Percentiles rank a stretch among this genome's conserved stretches.
phyloP scores from a whole-genome alignment of 2,329 filamentous ascomycete species.

The Xylaria sp. region DNA sequence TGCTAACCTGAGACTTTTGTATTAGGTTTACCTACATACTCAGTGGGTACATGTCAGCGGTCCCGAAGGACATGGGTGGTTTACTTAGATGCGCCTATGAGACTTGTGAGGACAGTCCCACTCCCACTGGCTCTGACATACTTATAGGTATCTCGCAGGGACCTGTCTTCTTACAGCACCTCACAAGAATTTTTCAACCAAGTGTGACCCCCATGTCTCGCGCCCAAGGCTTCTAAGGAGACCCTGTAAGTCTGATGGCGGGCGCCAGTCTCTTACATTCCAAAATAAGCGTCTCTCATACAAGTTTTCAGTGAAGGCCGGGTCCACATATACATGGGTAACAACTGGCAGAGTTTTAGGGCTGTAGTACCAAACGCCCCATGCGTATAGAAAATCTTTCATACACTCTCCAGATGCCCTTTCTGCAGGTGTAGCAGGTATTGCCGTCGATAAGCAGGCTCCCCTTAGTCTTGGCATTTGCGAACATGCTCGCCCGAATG shows the following conservation, averaged over 20 bases:
- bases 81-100: too few relatives aligned
- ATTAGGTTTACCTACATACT: too few relatives aligned
- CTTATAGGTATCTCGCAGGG: background rate
- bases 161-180: background rate
- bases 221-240: background rate
- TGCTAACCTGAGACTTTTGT: too few relatives aligned
- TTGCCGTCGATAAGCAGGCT: background rate
- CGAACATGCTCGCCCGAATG: conserved; percentile 3
- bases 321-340: background rate
- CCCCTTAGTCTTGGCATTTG: background rate
- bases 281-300: background rate
- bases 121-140: background rate
- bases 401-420: background rate
- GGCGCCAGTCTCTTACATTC: background rate
- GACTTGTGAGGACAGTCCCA: too few relatives aligned
- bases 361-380: conserved; percentile 1
- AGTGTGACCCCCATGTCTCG: background rate
- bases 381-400: background rate
- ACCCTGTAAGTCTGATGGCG: background rate
- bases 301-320: background rate
- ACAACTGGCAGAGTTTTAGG: background rate
- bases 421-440: background rate
- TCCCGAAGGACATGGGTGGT: too few relatives aligned
- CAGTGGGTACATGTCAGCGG: too few relatives aligned
- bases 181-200: background rate